These are phyloP conservation scores for Globisporangium splendens DNA, from an alignment of 352 stramenopile species.

Conservation along the genomic window DNA sequence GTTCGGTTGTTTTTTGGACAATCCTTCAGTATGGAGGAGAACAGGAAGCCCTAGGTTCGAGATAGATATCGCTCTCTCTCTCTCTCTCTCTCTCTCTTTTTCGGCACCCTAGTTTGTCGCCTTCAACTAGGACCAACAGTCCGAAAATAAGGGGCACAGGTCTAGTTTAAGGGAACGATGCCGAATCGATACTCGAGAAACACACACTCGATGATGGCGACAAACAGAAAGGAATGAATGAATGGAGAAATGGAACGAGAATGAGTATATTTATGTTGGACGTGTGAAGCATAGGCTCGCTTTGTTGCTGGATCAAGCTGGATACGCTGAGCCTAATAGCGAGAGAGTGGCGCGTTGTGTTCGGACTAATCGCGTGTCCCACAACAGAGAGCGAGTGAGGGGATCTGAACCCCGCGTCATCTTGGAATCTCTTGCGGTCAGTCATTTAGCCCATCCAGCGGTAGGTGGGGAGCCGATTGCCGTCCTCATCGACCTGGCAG, in stretches of 20 bases:
- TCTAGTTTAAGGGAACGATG: background rate
- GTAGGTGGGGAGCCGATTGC: slow-evolving; percentile 80
- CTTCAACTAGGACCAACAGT: background rate
- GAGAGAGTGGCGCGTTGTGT: background rate
- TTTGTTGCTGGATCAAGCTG: background rate
- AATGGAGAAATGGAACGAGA: background rate
- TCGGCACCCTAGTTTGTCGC: background rate
- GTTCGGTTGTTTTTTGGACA: background rate
- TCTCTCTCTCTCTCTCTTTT: background rate
- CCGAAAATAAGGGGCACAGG: background rate
- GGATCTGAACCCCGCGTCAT: background rate
- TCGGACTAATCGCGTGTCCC: background rate
- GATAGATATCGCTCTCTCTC: background rate
- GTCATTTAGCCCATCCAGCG: slow-evolving; percentile 85
- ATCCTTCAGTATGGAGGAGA: background rate
- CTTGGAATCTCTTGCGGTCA: background rate
- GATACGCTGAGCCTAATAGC: too few relatives aligned
- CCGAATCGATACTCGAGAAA: background rate
- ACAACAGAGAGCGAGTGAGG: background rate
- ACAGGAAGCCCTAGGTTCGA: background rate
- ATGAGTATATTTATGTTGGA: background rate
- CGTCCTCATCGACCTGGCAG: slow-evolving; percentile 82
- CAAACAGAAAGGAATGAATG: background rate
- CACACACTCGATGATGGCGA: background rate
- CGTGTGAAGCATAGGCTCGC: too few relatives aligned